Conservation (phyloP, 1,284 basidiomycete species). For the Macrocystidia cucumis region DNA sequence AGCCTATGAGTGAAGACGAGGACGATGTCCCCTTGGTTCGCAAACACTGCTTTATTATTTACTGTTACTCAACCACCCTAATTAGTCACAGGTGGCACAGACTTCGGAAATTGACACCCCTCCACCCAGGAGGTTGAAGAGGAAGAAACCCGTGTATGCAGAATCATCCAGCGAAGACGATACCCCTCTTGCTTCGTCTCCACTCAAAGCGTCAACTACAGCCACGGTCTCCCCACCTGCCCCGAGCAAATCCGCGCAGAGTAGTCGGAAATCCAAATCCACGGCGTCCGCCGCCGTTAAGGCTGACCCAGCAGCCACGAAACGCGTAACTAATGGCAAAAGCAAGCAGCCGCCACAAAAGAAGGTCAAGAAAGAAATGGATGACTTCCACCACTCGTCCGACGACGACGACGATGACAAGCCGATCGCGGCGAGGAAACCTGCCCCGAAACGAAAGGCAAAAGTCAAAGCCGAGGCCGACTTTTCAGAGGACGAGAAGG, state of each 20-base stretch:
- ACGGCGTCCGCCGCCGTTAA: conserved; percentile 27
- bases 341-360: conserved; percentile 50
- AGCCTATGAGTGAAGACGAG: conserved; percentile 58
- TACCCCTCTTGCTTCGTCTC: conserved; percentile 62
- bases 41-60: conserved; percentile 14
- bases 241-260: conserved; percentile 6
- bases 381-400: conserved; percentile 22
- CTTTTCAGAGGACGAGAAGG: conserved; percentile 36
- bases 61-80: conserved; percentile 16
- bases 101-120: conserved; percentile 40
- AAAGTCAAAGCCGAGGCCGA: conserved; percentile 50
- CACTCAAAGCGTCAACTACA: conserved; percentile 41
- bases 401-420: conserved; percentile 33
- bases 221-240: conserved; percentile 35
- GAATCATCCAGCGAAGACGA: conserved; percentile 67
- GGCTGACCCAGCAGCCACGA: conserved; percentile 8
- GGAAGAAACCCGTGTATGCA: conserved; percentile 43
- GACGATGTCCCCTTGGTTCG: conserved; percentile 66
- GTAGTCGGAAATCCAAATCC: conserved; percentile 17
- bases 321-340: conserved; percentile 29
- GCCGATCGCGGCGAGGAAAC: conserved; percentile 36
- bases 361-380: conserved; percentile 53
- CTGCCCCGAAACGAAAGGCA: conserved; percentile 33
- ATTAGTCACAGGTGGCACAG: conserved; percentile 38
- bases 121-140: conserved; percentile 40